A percentile compares a stretch with the other conserved stretches of the same genome.
Evolutionary conservation across 2,329 filamentous ascomycete species (phyloP).

Genomic region (Colletotrichum australisinense): DNA sequence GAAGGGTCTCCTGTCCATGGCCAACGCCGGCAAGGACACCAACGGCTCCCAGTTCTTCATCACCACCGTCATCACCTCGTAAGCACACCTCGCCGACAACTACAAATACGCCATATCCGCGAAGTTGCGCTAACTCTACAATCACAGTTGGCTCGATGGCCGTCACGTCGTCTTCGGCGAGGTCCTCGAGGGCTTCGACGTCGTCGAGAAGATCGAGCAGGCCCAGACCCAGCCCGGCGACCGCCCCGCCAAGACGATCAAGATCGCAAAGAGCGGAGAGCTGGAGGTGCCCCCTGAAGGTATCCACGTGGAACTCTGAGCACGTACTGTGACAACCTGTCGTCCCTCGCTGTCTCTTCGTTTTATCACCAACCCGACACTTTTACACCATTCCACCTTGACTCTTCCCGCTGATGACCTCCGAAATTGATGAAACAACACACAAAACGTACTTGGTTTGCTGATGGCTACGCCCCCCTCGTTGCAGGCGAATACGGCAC

Average conservation of each 20-base stretch:
- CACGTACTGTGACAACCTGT: conserved; percentile 41
- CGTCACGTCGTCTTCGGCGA: conserved; percentile 90
- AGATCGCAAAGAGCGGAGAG: conserved; percentile 87
- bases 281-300: conserved; percentile 87
- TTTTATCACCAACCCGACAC: conserved; percentile 14
- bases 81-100: conserved; percentile 46
- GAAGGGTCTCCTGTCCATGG: conserved; percentile 86
- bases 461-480: conserved; percentile 45
- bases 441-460: conserved; percentile 45
- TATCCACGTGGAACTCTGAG: conserved; percentile 91
- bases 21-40: conserved; percentile 86
- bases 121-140: conserved; percentile 7
- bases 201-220: conserved; percentile 84
- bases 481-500: conserved; percentile 48
- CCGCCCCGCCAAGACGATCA: conserved; percentile 76
- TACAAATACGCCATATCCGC: not conserved
- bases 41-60: conserved; percentile 94
- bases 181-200: conserved; percentile 85
- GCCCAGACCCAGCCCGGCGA: conserved; percentile 73
- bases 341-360: conserved; percentile 13
- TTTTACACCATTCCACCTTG: not conserved
- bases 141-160: conserved; percentile 80
- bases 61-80: conserved; percentile 83
- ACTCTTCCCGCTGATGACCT: conserved; percentile 5
- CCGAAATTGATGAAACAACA: conserved; percentile 7